Evolutionary conservation across 2,329 filamentous ascomycete species (phyloP), one percentile per base, ranked within the genome.

Genomic region (Hansfordia pulvinata): DNA sequence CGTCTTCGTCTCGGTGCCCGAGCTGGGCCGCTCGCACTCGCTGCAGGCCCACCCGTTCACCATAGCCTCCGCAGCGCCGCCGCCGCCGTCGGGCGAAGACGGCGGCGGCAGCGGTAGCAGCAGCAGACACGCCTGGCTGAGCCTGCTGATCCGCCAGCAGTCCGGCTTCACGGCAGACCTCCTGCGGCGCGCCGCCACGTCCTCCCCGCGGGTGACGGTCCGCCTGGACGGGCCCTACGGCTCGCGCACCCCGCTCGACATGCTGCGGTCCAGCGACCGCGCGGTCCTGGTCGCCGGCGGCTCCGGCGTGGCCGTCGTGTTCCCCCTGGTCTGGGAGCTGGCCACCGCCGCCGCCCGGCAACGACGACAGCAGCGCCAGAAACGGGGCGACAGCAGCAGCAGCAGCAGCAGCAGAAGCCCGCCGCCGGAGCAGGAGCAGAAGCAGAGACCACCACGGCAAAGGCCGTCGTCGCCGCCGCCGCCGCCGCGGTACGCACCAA

Each of bases 1-100:
- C 43, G 58, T 76, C 25, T 78, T 78, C 46, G 43, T 78, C 30
- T 66, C 65, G 2, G 49, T 77, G 1, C 71, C 72, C 0, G 51
- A 49, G 0, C 54, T 78, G 5, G 62, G 62, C 2, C 45, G 49
- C 3, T 60, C 54, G 28, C 62, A 75, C 38, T 41, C 50, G 3
- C 42, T 75, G 2, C 73, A 78, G 46, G 59, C 71, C 0, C 73
- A 79, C 40, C 74, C 73, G 0, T 78, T 78, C 46, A 77, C 71
- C 7, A 75, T 79, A 29, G 64, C 71, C 10, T 76, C 72, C 3
- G 60, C 62, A 1, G 69, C 69, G 8, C 64, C 68, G 2, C 18
- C 28, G 17, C 11, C 9, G n/a, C 17, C 10, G 10, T 20, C 14
- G 20, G 20, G 17, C 16, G 21, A 13, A 10, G 10, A 24, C 4